A percentile compares a stretch with the other conserved stretches of the same genome.
phyloP scores from a whole-genome alignment of 192 early-diverging fungal genomes.

The Gamsiella multidivaricata region DNA sequence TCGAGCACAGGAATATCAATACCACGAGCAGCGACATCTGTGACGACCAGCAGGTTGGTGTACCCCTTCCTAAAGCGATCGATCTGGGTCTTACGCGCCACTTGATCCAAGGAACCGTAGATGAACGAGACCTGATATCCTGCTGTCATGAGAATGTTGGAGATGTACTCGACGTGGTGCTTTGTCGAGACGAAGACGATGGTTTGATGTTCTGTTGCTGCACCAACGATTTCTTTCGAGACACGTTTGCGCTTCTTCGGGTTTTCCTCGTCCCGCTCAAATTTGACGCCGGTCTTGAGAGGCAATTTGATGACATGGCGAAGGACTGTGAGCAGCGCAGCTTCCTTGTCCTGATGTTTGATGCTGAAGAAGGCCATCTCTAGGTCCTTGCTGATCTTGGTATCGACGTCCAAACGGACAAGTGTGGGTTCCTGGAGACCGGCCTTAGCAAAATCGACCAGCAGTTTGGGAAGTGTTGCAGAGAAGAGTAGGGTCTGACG shows the following conservation, averaged over 20 bases:
- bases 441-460: slow-evolving; percentile 98
- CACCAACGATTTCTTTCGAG: slow-evolving; percentile 25
- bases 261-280: slow-evolving; percentile 43
- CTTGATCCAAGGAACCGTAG: slow-evolving; percentile 95
- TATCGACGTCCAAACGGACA: slow-evolving; percentile 93
- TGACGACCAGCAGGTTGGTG: slow-evolving; percentile 89
- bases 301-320: slow-evolving; percentile 80
- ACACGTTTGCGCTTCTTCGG: slow-evolving; percentile 57
- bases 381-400: slow-evolving; percentile 95
- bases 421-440: slow-evolving; percentile 94
- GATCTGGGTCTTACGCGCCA: slow-evolving; percentile 89
- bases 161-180: slow-evolving; percentile 97
- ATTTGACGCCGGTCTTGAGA: slow-evolving; percentile 59
- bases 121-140: slow-evolving; percentile 89
- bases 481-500: slow-evolving; percentile 96
- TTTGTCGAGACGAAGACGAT: slow-evolving; percentile 97
- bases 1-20: slow-evolving; percentile 98
- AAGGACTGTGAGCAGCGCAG: slow-evolving; percentile 87
- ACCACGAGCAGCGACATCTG: slow-evolving; percentile 99
- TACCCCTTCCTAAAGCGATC: slow-evolving; percentile 82
- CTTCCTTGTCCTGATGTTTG: slow-evolving; percentile 91
- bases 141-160: slow-evolving; percentile 72
- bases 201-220: slow-evolving; percentile 72
- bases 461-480: slow-evolving; percentile 91
- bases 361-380: slow-evolving; percentile 93